Evolutionary conservation across 108 stramenopile genomes (phyloP).

Genomic region (Ochromonas danica): DNA sequence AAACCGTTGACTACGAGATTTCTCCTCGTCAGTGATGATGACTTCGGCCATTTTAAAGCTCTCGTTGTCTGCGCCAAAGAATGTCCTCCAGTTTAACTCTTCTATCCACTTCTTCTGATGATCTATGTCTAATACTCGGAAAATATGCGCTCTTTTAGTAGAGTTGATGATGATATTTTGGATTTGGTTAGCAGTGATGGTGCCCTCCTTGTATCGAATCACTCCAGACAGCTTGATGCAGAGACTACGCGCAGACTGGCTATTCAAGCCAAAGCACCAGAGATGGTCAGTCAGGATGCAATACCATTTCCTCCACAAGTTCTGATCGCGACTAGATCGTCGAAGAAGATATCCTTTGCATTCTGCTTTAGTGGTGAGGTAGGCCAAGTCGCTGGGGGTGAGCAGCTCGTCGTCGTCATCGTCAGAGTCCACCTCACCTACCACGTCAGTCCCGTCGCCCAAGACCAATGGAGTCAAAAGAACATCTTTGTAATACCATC

Average conservation of each 20-base stretch:
- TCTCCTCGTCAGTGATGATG: constrained; percentile 29
- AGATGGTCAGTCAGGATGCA: constrained; percentile 30
- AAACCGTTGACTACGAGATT: background rate
- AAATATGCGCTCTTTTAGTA: background rate
- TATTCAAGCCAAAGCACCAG: constrained; percentile 17
- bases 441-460: background rate
- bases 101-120: constrained; percentile 19
- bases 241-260: background rate
- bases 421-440: background rate
- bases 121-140: background rate
- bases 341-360: background rate
- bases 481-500: constrained; percentile 33
- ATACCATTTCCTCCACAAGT: constrained; percentile 6
- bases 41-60: constrained; percentile 26
- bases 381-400: background rate
- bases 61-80: background rate
- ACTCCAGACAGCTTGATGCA: background rate
- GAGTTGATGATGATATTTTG: constrained; percentile 29
- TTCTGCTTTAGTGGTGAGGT: constrained; percentile 12
- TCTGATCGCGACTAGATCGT: background rate
- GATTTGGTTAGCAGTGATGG: background rate
- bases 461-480: background rate
- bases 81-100: background rate
- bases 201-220: background rate
- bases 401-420: constrained; percentile 23